These are phyloP conservation scores for Zoysia japonica DNA, from an alignment of 176 grass and related monocot species.

Conservation along the genomic window DNA sequence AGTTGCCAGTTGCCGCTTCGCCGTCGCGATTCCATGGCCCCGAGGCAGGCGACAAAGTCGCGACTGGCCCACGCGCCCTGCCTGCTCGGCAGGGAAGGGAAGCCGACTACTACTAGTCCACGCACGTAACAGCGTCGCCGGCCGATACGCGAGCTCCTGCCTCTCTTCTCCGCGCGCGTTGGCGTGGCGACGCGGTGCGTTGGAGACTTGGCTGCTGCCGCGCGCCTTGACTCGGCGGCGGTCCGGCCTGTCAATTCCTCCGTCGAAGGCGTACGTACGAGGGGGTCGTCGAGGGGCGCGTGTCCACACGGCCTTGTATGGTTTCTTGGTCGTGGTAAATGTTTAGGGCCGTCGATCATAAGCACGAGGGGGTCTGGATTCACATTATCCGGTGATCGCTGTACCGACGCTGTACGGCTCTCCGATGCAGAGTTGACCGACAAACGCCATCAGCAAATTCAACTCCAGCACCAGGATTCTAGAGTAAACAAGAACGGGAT, in stretches of 20 bases:
- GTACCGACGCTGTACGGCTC: not conserved
- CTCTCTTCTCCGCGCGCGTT: too few species aligned
- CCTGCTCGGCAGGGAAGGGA: not conserved
- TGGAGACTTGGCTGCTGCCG: constrained; percentile 22
- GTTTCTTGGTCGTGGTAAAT: constrained; percentile 35
- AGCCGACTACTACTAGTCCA: not conserved
- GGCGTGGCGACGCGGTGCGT: not conserved
- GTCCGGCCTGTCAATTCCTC: not conserved
- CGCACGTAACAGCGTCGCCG: not conserved
- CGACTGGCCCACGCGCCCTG: not conserved
- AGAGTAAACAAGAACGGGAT: not conserved
- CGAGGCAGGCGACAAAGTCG: constrained; percentile 33
- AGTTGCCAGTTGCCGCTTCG: constrained; percentile 20
- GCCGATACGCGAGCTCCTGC: not conserved
- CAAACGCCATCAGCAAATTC: not conserved
- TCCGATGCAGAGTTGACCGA: not conserved
- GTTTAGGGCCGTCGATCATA: not conserved
- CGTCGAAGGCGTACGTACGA: not conserved
- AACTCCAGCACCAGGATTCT: not conserved
- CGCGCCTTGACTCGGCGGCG: constrained; percentile 3
- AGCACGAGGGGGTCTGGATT: not conserved
- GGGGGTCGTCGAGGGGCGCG: not conserved
- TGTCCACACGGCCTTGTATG: not conserved
- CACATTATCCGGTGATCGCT: constrained; percentile 8
- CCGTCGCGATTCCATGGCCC: constrained; percentile 34